phyloP scores from a whole-genome alignment of 2,329 filamentous ascomycete species.

The Fusarium protoensiforme region DNA sequence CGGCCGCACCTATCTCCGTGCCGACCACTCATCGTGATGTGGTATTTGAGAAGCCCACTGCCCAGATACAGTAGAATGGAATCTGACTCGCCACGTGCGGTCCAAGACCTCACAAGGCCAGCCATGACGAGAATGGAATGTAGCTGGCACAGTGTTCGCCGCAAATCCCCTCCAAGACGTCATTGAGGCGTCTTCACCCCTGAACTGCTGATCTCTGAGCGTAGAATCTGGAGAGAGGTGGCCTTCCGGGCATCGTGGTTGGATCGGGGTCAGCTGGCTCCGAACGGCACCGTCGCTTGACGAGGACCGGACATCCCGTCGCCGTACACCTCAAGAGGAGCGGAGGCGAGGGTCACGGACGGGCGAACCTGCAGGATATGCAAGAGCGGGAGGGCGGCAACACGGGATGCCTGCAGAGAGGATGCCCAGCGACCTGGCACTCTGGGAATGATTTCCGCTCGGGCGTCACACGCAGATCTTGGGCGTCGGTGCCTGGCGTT shows the following conservation, averaged over 20 bases:
- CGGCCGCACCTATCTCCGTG: background rate
- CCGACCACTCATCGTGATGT: background rate
- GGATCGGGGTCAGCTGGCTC: constrained; percentile 21
- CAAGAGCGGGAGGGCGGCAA: constrained; percentile 29
- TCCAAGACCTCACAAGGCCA: background rate
- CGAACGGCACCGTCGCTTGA: constrained; percentile 21
- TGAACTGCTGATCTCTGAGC: background rate
- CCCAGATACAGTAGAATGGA: background rate
- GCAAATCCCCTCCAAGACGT: background rate
- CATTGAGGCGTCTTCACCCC: background rate
- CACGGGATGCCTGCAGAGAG: constrained; percentile 32
- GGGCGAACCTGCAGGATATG: constrained; percentile 30
- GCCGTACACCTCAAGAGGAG: constrained; percentile 1
- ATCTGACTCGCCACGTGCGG: constrained; percentile 6
- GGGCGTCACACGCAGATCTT: constrained; percentile 13
- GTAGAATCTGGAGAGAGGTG: background rate
- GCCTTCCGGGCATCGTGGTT: constrained; percentile 3
- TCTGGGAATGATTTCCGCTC: constrained; percentile 19
- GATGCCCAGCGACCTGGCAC: constrained; percentile 24
- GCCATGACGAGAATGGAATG: background rate
- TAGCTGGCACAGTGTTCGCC: constrained; percentile 13
- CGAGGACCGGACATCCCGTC: constrained; percentile 17
- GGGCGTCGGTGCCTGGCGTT: constrained; percentile 27
- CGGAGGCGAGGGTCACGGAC: constrained; percentile 22
- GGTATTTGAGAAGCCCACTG: background rate